Conservation (phyloP, 306 rosid species). For the Rosa chinensis region DNA sequence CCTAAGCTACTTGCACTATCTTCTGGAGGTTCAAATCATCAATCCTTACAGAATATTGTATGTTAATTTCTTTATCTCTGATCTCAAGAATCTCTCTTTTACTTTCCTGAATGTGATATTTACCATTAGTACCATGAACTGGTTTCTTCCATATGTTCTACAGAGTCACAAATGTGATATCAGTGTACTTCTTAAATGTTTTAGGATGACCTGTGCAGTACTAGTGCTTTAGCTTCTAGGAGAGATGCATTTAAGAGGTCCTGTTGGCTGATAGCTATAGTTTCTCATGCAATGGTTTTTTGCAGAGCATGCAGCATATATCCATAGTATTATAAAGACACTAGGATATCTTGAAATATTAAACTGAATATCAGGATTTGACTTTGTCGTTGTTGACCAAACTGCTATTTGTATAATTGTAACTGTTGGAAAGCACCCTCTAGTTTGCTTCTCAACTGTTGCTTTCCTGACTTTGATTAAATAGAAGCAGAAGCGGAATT, state of each 20-base stretch:
- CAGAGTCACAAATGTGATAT: neutral
- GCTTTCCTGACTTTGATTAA: neutral
- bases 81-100: constrained; percentile 7
- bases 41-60: constrained; percentile 82
- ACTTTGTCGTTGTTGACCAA: neutral
- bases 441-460: neutral
- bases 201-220: neutral
- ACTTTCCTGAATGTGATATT: neutral
- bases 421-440: neutral
- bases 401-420: neutral
- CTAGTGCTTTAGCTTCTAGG: neutral
- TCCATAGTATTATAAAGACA: neutral
- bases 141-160: neutral
- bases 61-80: constrained; percentile 28
- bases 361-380: neutral
- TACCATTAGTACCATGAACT: neutral
- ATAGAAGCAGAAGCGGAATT: neutral
- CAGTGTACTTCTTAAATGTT: neutral
- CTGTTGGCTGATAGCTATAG: constrained; percentile 4
- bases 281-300: neutral
- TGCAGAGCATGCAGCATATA: neutral
- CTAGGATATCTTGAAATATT: neutral
- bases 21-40: constrained; percentile 73
- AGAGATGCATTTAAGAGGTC: neutral
- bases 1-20: constrained; percentile 72